phyloP scores from a whole-genome alignment of 2,329 filamentous ascomycete genomes.

The Tetracladium maxilliforme region DNA sequence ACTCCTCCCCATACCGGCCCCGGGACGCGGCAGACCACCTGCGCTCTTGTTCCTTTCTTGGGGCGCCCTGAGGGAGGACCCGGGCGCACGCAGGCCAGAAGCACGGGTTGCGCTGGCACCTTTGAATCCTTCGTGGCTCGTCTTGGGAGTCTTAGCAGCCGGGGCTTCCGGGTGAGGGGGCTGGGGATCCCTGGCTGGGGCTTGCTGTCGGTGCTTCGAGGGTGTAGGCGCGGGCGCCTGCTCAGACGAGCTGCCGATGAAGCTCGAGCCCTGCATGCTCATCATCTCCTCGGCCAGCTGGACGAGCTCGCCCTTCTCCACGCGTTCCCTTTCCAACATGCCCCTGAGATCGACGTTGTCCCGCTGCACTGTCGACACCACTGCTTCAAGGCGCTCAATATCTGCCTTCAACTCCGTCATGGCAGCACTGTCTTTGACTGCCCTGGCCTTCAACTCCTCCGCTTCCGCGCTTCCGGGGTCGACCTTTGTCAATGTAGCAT shows the following conservation, averaged over 20 bases:
- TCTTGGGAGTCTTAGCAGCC: slow-evolving; percentile 27
- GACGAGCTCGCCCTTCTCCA: slow-evolving; percentile 75
- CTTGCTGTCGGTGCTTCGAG: slow-evolving; percentile 13
- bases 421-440: slow-evolving; percentile 51
- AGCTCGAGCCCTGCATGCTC: slow-evolving; percentile 39
- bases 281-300: slow-evolving; percentile 76
- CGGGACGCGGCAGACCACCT: slow-evolving; percentile 10
- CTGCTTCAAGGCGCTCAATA: slow-evolving; percentile 59
- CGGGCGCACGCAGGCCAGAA: slow-evolving; percentile 48
- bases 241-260: slow-evolving; percentile 16
- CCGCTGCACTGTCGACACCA: slow-evolving; percentile 52
- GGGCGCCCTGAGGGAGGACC: slow-evolving; percentile 1
- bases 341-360: slow-evolving; percentile 53
- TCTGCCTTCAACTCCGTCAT: slow-evolving; percentile 59
- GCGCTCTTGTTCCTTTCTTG: slow-evolving; percentile 20
- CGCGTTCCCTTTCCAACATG: slow-evolving; percentile 58
- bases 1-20: slow-evolving; percentile 33
- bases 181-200: slow-evolving; percentile 6
- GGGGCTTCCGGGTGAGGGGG: slow-evolving; percentile 15
- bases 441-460: slow-evolving; percentile 37
- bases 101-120: no score
- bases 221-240: slow-evolving; percentile 11
- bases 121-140: slow-evolving; percentile 37
- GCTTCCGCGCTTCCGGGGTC: slow-evolving; percentile 26
- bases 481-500: slow-evolving; percentile 48